These are phyloP conservation scores for Cyberlindnera euphorbiiphila DNA, from an alignment of 805 yeast species.

Conservation along the genomic window DNA sequence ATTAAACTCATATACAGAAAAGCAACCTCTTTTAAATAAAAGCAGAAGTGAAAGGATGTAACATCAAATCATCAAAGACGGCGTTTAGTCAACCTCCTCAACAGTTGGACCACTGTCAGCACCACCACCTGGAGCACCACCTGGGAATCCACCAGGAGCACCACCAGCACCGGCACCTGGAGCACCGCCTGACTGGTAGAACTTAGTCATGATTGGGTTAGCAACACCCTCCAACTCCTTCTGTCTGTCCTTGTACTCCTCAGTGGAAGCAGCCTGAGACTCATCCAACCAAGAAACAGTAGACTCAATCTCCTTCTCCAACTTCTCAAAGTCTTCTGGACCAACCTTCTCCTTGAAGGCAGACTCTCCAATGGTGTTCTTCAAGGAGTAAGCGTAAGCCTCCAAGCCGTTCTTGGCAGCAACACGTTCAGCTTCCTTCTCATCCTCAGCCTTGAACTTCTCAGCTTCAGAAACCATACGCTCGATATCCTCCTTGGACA, in stretches of 20 bases:
- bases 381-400: conserved; percentile 92
- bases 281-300: conserved; percentile 88
- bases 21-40: neutral
- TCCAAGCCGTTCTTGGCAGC: conserved; percentile 94
- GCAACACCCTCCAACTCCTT: conserved; percentile 96
- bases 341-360: conserved; percentile 74
- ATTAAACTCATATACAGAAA: neutral
- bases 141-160: conserved; percentile 57
- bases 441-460: conserved; percentile 96
- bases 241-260: conserved; percentile 90
- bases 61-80: conserved; percentile 1
- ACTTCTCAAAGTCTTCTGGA: conserved; percentile 66
- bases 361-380: conserved; percentile 74
- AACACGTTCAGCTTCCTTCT: conserved; percentile 88
- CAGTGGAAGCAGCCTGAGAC: conserved; percentile 87
- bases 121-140: conserved; percentile 50
- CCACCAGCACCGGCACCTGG: conserved; percentile 61
- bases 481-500: conserved; percentile 96
- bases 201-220: conserved; percentile 95
- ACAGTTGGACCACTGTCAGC: conserved; percentile 63
- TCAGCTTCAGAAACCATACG: conserved; percentile 98
- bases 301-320: conserved; percentile 80
- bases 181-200: conserved; percentile 93
- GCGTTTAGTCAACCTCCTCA: conserved; percentile 68
- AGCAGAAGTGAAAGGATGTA: conserved; percentile 1